Conservation (phyloP, 164 flowering plant species). For the Santalum album region DNA sequence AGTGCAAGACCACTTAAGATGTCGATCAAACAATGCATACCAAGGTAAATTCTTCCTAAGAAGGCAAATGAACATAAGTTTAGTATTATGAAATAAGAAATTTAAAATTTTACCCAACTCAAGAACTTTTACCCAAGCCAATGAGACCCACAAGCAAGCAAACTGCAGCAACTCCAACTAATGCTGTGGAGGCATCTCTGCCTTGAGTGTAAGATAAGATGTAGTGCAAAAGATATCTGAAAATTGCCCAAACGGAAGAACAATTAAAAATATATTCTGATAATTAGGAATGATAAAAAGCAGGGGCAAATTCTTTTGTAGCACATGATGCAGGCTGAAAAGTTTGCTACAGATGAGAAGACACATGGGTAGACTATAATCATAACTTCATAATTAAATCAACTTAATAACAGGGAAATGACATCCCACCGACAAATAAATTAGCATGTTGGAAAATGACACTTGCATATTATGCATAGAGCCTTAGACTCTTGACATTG, state of each 20-base stretch:
- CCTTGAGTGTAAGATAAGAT: constrained; percentile 24
- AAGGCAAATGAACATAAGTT: constrained; percentile 20
- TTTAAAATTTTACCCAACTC: neutral
- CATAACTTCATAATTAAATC: no score
- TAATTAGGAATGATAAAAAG: no score
- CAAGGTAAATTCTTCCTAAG: constrained; percentile 94
- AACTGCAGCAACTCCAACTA: constrained; percentile 33
- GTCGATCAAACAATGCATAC: constrained; percentile 93
- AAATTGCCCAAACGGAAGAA: constrained; percentile 4
- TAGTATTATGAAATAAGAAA: neutral
- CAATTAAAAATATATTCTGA: no score
- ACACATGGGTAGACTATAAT: no score
- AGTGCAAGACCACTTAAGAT: constrained; percentile 60
- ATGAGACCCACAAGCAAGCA: constrained; percentile 60
- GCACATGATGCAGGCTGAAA: no score
- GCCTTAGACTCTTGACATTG: no score
- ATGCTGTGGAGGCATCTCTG: constrained; percentile 17
- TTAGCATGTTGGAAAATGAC: no score
- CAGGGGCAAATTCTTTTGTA: no score
- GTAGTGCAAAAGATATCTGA: constrained; percentile 60
- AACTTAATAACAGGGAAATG: no score
- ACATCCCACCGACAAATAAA: no score
- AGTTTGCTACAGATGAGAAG: no score
- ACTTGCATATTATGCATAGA: no score
- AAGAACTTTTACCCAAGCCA: constrained; percentile 43